Conservation (phyloP, 2,329 filamentous ascomycete species). For the Aspergillus flavus region DNA sequence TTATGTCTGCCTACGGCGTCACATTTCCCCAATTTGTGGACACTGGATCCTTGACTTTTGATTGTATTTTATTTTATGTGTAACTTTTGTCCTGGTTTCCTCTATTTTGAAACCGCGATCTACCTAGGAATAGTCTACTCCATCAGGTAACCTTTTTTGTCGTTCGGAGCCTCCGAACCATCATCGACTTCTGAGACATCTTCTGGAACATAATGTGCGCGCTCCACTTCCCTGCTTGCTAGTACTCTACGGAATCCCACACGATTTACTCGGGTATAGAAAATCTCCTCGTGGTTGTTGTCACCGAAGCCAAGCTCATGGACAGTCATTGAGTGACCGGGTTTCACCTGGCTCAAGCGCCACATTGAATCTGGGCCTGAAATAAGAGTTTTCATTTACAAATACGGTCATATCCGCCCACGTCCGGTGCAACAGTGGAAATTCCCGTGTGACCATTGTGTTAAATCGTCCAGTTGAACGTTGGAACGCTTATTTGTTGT, state of each 20-base stretch:
- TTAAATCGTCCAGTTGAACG: not conserved
- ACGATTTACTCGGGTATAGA: not conserved
- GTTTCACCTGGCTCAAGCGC: not conserved
- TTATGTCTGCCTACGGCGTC: not conserved
- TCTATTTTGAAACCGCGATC: too few relatives aligned
- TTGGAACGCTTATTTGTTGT: not conserved
- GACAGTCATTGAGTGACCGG: not conserved
- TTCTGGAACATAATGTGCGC: not conserved
- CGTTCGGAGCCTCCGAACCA: not conserved
- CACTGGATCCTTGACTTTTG: too few relatives aligned
- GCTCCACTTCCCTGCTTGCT: not conserved
- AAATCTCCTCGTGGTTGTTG: not conserved
- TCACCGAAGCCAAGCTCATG: not conserved
- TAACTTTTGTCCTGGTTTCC: too few relatives aligned
- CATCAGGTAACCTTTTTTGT: too few relatives aligned
- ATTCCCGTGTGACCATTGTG: not conserved
- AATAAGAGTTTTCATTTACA: not conserved
- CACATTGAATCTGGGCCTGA: not conserved
- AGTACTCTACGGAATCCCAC: not conserved
- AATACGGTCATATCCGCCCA: not conserved
- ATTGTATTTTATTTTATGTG: too few relatives aligned
- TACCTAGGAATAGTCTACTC: too few relatives aligned
- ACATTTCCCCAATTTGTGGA: too few relatives aligned
- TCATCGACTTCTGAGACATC: not conserved
- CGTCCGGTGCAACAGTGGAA: not conserved